A percentile compares a stretch with the other conserved stretches of the same genome.
These are phyloP conservation scores for Kodamaea ohmeri DNA, from an alignment of 1,139 yeast genomes.

Conservation along the genomic window DNA sequence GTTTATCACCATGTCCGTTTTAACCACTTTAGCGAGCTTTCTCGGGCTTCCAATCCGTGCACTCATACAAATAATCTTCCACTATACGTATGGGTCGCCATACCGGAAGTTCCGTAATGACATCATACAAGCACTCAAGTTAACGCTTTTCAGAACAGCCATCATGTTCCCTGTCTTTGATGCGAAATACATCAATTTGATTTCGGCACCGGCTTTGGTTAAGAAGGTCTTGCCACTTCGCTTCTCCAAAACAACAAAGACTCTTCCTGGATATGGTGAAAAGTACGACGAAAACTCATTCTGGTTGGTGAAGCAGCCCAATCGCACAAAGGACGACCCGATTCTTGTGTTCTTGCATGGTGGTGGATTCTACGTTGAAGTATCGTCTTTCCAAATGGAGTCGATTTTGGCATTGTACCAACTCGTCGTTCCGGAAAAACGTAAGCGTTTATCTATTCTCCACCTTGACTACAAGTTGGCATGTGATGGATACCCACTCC, in stretches of 20 bases:
- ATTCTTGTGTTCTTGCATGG: constrained; percentile 41
- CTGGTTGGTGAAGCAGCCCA: constrained; percentile 37
- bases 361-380: constrained; percentile 42
- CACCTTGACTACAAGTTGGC: constrained; percentile 41
- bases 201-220: constrained; percentile 10
- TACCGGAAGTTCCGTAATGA: constrained; percentile 11
- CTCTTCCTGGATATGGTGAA: constrained; percentile 32
- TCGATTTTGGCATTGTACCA: constrained; percentile 30
- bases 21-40: constrained; percentile 1
- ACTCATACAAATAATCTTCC: constrained; percentile 9
- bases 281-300: constrained; percentile 31
- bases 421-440: constrained; percentile 27
- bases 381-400: constrained; percentile 34
- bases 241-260: constrained; percentile 10
- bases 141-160: constrained; percentile 12
- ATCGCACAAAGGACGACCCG: constrained; percentile 32
- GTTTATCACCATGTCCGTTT: neutral
- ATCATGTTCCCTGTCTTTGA: constrained; percentile 10
- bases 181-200: constrained; percentile 10
- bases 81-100: constrained; percentile 10
- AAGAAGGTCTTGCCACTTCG: constrained; percentile 10
- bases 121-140: constrained; percentile 9
- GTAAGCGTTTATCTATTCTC: constrained; percentile 29
- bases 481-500: constrained; percentile 30
- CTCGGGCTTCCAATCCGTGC: constrained; percentile 11